These are phyloP conservation scores for Smittium culicis DNA, from an alignment of 371 early-diverging fungal genomes.

Conservation along the genomic window DNA sequence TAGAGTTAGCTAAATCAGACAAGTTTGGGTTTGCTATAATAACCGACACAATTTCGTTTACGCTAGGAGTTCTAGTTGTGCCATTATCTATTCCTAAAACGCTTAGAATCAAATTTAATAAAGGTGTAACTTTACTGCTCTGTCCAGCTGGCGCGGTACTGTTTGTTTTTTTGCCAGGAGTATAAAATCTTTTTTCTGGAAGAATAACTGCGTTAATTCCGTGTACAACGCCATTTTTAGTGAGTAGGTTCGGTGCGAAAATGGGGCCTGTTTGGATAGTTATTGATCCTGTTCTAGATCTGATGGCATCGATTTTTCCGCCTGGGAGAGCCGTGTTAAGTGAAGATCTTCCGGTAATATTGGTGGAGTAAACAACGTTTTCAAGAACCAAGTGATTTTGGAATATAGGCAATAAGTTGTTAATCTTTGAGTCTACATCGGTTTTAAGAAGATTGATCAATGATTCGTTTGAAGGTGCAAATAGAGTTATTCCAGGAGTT, in stretches of 20 bases:
- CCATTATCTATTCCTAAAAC: not conserved
- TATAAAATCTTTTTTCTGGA: too few species aligned
- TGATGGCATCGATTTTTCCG: too few species aligned
- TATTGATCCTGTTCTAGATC: not conserved
- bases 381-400: not conserved
- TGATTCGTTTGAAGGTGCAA: not conserved
- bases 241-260: not conserved
- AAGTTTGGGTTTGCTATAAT: too few species aligned
- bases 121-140: not conserved
- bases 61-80: not conserved
- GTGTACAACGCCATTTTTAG: conserved; percentile 9
- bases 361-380: not conserved
- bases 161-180: too few species aligned
- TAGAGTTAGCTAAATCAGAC: too few species aligned
- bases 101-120: conserved; percentile 4
- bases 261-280: not conserved
- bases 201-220: too few species aligned
- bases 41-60: too few species aligned
- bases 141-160: not conserved
- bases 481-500: not conserved
- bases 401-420: too few species aligned
- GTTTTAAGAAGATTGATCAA: not conserved
- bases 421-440: too few species aligned
- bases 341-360: not conserved
- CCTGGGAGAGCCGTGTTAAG: not conserved